Conservation (phyloP, 192 early-diverging fungal species). For the Borealophlyctis nickersoniae region DNA sequence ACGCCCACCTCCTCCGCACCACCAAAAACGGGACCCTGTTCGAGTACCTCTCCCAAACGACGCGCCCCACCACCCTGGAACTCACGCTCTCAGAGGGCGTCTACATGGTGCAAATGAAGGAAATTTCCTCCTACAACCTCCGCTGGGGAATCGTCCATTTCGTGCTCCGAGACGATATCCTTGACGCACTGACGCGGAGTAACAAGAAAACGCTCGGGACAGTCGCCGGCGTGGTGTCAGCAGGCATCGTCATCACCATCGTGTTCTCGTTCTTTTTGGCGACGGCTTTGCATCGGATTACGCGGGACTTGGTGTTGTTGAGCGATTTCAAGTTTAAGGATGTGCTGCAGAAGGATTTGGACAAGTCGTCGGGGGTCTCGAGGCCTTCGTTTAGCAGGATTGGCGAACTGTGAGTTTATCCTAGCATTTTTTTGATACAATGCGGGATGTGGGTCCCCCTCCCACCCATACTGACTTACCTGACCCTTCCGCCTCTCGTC, state of each 20-base stretch:
- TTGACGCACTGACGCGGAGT: neutral
- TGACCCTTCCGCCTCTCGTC: too few relatives aligned
- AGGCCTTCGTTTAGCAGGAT: slow-evolving; percentile 6
- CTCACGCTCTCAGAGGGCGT: too few relatives aligned
- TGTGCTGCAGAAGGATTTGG: neutral
- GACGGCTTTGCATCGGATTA: slow-evolving; percentile 2
- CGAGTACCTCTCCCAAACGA: too few relatives aligned
- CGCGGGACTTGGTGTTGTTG: slow-evolving; percentile 2
- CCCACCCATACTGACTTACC: too few relatives aligned
- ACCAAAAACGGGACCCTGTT: too few relatives aligned
- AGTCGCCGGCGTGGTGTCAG: slow-evolving; percentile 10
- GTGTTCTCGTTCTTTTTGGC: slow-evolving; percentile 11
- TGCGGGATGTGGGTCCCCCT: too few relatives aligned
- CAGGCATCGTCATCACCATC: neutral
- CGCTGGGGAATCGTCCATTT: slow-evolving; percentile 10
- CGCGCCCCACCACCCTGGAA: too few relatives aligned
- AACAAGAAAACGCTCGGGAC: slow-evolving; percentile 10
- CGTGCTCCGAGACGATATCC: slow-evolving; percentile 4
- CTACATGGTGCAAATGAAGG: too few relatives aligned
- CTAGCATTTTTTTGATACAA: too few relatives aligned
- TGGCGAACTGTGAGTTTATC: slow-evolving; percentile 7
- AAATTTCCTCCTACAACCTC: too few relatives aligned
- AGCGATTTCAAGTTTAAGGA: slow-evolving; percentile 14
- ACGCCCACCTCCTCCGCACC: too few relatives aligned
- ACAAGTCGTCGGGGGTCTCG: neutral